Percentiles rank a stretch among this genome's conserved stretches.
phyloP scores from a whole-genome alignment of 176 grass and related monocot species.

The Phyllostachys edulis region DNA sequence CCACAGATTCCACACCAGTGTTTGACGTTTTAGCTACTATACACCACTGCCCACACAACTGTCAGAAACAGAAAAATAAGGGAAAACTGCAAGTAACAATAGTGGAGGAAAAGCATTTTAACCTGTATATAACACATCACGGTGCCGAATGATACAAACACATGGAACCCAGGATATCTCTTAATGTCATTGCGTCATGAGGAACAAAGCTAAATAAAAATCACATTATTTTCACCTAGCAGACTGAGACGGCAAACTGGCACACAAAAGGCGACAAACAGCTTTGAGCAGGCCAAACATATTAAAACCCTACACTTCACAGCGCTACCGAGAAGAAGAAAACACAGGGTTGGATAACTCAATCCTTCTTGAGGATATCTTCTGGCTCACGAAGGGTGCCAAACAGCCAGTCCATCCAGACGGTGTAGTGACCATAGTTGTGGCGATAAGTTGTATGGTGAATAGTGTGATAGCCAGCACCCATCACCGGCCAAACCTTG shows the following conservation, averaged over 20 bases:
- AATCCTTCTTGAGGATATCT: conserved; percentile 60
- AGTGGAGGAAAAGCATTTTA: not conserved
- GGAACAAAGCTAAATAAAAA: conserved; percentile 2
- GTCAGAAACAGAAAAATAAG: not conserved
- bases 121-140: not conserved
- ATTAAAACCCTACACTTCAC: conserved; percentile 26
- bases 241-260: not conserved
- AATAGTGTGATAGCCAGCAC: conserved; percentile 92
- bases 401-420: conserved; percentile 98
- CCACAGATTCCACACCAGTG: not conserved
- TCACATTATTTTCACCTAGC: conserved; percentile 27
- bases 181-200: conserved; percentile 8
- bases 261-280: not conserved
- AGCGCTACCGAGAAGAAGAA: not conserved
- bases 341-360: not conserved
- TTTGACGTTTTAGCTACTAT: not conserved
- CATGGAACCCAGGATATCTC: not conserved
- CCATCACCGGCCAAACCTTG: conserved; percentile 97
- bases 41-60: not conserved
- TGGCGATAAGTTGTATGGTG: conserved; percentile 97
- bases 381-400: conserved; percentile 81
- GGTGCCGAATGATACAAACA: conserved; percentile 25
- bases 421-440: conserved; percentile 96
- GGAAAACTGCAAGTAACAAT: not conserved
- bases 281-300: not conserved